phyloP scores from a whole-genome alignment of 2,329 filamentous ascomycete species.

The Botrytis hyacinthi region DNA sequence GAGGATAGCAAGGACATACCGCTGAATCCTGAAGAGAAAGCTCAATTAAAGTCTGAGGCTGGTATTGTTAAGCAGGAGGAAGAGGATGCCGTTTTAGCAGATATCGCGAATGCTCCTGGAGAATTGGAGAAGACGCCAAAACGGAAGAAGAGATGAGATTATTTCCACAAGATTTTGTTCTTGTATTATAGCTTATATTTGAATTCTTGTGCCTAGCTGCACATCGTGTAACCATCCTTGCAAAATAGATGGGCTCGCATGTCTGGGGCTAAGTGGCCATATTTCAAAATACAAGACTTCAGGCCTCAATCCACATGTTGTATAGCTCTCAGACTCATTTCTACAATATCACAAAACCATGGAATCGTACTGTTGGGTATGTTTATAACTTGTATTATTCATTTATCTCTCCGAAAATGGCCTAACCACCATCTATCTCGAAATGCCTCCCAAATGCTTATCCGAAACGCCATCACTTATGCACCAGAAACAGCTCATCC shows the following conservation, averaged over 20 bases:
- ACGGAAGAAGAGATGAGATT: slow-evolving; percentile 5
- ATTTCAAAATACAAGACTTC: neutral
- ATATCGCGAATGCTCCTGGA: slow-evolving; percentile 27
- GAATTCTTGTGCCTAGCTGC: too few species aligned
- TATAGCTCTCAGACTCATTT: neutral
- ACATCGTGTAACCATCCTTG: neutral
- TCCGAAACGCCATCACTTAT: slow-evolving; percentile 4
- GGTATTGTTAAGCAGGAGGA: neutral
- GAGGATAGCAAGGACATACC: slow-evolving; percentile 23
- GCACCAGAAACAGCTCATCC: neutral
- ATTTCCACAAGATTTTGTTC: neutral
- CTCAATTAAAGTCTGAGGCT: neutral
- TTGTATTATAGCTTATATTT: neutral
- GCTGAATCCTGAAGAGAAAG: slow-evolving; percentile 14
- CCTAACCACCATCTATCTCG: neutral
- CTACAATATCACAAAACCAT: neutral
- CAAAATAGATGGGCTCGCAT: neutral
- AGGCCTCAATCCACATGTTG: neutral
- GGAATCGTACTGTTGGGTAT: neutral
- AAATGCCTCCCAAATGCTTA: neutral
- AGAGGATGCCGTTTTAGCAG: slow-evolving; percentile 18
- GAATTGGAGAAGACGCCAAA: slow-evolving; percentile 22
- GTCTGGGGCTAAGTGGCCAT: neutral
- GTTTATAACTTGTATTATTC: neutral
- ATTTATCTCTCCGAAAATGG: neutral